These are phyloP conservation scores for Vachellia collinsii DNA, from an alignment of 306 rosid genomes.

Conservation along the genomic window DNA sequence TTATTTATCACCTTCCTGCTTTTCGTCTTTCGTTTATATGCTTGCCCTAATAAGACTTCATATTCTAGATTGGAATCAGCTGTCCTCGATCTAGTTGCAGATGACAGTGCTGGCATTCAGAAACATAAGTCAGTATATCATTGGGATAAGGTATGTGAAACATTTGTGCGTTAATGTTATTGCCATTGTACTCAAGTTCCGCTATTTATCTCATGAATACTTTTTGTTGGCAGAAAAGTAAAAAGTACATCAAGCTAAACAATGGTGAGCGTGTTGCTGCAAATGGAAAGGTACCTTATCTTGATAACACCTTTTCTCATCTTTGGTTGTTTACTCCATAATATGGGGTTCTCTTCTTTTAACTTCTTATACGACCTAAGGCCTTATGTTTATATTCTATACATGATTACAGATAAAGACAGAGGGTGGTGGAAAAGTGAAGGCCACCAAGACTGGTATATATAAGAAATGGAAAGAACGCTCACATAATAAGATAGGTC, in stretches of 20 bases:
- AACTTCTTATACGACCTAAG: background rate
- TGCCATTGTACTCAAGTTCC: constrained; percentile 3
- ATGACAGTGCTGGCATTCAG: constrained; percentile 79
- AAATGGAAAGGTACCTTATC: constrained; percentile 78
- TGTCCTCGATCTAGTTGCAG: constrained; percentile 88
- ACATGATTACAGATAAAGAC: constrained; percentile 65
- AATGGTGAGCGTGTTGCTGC: constrained; percentile 88
- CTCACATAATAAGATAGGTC: constrained; percentile 68
- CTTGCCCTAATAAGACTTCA: constrained; percentile 35
- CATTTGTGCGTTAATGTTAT: constrained; percentile 21
- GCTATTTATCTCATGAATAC: constrained; percentile 30
- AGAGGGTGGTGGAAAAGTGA: constrained; percentile 87
- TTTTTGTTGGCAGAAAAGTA: constrained; percentile 73
- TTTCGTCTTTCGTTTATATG: background rate
- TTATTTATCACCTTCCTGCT: background rate
- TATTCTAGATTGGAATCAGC: constrained; percentile 80
- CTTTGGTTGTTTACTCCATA: background rate
- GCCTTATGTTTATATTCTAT: constrained; percentile 28
- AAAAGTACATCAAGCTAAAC: constrained; percentile 86
- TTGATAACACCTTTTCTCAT: constrained; percentile 3
- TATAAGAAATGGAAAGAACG: constrained; percentile 89
- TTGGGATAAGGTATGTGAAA: constrained; percentile 82
- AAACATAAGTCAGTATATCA: constrained; percentile 84
- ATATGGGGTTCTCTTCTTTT: constrained; percentile 8
- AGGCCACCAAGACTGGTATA: constrained; percentile 82